Evolutionary conservation across 1,139 yeast genomes (phyloP).

Genomic region (Yamadazyma buinensis): DNA sequence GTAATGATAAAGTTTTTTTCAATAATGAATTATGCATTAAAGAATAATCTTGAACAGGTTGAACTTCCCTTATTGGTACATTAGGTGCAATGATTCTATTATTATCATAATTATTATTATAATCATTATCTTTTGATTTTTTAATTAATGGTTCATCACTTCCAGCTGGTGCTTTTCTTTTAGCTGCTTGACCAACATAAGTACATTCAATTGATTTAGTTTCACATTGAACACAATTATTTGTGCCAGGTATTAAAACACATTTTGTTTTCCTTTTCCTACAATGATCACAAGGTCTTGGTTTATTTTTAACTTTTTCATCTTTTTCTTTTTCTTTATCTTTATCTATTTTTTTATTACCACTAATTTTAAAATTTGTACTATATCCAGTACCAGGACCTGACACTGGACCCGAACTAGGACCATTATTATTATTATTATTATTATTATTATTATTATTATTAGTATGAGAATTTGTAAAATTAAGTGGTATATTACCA

Average conservation of each 20-base stretch:
- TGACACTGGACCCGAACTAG: neutral
- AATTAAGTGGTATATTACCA: too few species aligned
- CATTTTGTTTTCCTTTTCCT: conserved; percentile 64
- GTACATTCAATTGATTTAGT: conserved; percentile 65
- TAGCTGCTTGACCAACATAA: conserved; percentile 33
- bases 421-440: neutral
- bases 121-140: conserved; percentile 12
- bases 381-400: neutral
- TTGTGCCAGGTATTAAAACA: conserved; percentile 53
- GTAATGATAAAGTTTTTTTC: conserved; percentile 46
- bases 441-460: neutral
- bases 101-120: neutral
- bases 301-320: conserved; percentile 23
- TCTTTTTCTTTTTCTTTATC: neutral
- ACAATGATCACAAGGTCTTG: conserved; percentile 66
- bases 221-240: conserved; percentile 67
- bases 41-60: conserved; percentile 55
- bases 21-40: conserved; percentile 45
- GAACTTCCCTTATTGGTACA: conserved; percentile 50
- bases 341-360: neutral
- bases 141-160: conserved; percentile 17
- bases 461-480: neutral
- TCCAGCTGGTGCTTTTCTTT: conserved; percentile 25
- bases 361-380: too few species aligned
- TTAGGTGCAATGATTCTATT: conserved; percentile 39